phyloP scores from a whole-genome alignment of 495 filamentous ascomycete genomes.

The Tuber calosporum region DNA sequence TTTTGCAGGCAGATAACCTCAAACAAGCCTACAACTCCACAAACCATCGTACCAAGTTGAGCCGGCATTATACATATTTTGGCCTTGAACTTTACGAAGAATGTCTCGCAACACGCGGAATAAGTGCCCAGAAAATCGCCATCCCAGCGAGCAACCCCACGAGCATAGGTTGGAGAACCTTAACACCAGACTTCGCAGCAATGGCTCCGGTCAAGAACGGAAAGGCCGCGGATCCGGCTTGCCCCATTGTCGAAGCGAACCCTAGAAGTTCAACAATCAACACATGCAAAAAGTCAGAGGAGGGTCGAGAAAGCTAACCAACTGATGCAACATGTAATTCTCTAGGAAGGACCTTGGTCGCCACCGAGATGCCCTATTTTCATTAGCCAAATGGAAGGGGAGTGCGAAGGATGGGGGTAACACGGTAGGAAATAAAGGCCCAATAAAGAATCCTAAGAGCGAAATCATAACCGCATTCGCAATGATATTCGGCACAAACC shows the following conservation, averaged over 20 bases:
- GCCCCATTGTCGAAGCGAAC: conserved; percentile 43
- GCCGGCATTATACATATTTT: not conserved
- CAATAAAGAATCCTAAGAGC: conserved; percentile 68
- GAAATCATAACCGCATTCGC: conserved; percentile 63
- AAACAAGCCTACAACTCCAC: not conserved
- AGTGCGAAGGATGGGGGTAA: conserved; percentile 43
- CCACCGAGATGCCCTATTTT: conserved; percentile 38
- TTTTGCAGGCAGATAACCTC: not conserved
- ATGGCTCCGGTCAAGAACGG: conserved; percentile 46
- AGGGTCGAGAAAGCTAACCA: conserved; percentile 6
- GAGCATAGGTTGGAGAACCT: conserved; percentile 45
- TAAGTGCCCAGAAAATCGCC: conserved; percentile 40
- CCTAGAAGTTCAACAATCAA: conserved; percentile 23
- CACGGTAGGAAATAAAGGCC: conserved; percentile 54
- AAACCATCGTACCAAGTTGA: not conserved
- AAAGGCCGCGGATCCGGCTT: conserved; percentile 44
- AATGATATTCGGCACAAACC: conserved; percentile 65
- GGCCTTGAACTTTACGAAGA: not conserved
- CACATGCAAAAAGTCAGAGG: not conserved
- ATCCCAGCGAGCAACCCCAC: conserved; percentile 43
- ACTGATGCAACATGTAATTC: conserved; percentile 44
- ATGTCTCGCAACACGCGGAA: conserved; percentile 34
- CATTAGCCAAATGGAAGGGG: conserved; percentile 58
- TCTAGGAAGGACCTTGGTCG: conserved; percentile 42
- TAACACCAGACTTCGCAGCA: conserved; percentile 43